phyloP scores from a whole-genome alignment of 208 protist genomes.

The Tetramitus jugosus region DNA sequence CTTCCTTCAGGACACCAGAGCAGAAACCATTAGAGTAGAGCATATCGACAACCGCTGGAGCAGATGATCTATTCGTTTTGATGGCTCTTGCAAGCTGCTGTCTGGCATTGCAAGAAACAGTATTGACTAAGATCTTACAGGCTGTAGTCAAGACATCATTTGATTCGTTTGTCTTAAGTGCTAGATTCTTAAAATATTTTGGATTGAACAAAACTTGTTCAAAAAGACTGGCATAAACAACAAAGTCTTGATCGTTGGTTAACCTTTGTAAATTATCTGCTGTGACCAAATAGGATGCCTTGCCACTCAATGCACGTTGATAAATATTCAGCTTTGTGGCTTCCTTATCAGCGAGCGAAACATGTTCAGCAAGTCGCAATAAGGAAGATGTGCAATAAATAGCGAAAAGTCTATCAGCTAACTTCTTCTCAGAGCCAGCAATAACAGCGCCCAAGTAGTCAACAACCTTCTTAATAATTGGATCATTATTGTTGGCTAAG shows the following conservation, averaged over 20 bases:
- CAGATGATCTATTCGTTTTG: background rate
- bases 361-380: background rate
- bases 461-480: background rate
- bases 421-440: background rate
- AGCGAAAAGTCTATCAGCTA: background rate
- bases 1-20: background rate
- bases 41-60: background rate
- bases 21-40: background rate
- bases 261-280: background rate
- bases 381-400: background rate
- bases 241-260: background rate
- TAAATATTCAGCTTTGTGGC: background rate
- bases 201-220: background rate
- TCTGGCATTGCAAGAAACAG: background rate
- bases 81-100: background rate
- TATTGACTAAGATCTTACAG: background rate
- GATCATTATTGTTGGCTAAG: too few relatives aligned
- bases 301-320: background rate
- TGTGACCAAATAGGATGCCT: background rate
- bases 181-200: background rate
- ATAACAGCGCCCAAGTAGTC: background rate
- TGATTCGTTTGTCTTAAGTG: background rate
- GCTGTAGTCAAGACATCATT: background rate
- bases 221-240: background rate
- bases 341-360: too few relatives aligned